Percentiles rank a stretch among this genome's conserved stretches.
Conservation (phyloP, 352 stramenopile genomes). For the Globisporangium cystogenes region DNA sequence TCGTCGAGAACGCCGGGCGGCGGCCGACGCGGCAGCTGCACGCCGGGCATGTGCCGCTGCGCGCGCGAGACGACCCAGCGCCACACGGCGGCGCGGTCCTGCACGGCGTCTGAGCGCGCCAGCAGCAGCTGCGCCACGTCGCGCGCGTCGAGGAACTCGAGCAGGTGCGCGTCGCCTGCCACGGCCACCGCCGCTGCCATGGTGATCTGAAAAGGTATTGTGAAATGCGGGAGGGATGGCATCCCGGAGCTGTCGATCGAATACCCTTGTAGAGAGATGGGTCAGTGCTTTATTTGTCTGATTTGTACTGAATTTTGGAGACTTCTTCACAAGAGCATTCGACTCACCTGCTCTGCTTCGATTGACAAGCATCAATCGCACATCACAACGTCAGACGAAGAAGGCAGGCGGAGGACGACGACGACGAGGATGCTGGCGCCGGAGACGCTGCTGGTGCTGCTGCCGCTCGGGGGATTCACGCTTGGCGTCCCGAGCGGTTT, state of each 20-base stretch:
- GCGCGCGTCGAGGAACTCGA: constrained; percentile 45
- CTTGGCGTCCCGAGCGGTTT: constrained; percentile 42
- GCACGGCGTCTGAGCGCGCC: constrained; percentile 18
- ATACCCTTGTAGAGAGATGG: no score
- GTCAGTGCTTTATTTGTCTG: no score
- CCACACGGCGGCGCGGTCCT: constrained; percentile 30
- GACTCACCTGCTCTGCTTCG: no score
- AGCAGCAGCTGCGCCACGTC: constrained; percentile 28
- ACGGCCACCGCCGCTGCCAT: constrained; percentile 12
- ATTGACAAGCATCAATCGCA: neutral
- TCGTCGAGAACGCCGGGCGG: constrained; percentile 22
- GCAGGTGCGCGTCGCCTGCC: constrained; percentile 32
- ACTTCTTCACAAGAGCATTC: no score
- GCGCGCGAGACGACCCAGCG: constrained; percentile 34
- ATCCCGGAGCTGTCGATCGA: no score
- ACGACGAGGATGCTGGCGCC: neutral
- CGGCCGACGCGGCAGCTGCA: constrained; percentile 21
- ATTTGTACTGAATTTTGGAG: no score
- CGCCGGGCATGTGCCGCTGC: constrained; percentile 14
- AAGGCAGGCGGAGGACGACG: no score
- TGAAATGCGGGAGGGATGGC: no score
- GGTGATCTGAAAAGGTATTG: no score
- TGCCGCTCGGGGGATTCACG: constrained; percentile 26
- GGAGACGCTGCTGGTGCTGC: constrained; percentile 5
- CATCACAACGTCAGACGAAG: neutral